Percentiles rank a stretch among this genome's conserved stretches.
Conservation (phyloP, 2,329 filamentous ascomycete species). For the Hypoxylon sp. region DNA sequence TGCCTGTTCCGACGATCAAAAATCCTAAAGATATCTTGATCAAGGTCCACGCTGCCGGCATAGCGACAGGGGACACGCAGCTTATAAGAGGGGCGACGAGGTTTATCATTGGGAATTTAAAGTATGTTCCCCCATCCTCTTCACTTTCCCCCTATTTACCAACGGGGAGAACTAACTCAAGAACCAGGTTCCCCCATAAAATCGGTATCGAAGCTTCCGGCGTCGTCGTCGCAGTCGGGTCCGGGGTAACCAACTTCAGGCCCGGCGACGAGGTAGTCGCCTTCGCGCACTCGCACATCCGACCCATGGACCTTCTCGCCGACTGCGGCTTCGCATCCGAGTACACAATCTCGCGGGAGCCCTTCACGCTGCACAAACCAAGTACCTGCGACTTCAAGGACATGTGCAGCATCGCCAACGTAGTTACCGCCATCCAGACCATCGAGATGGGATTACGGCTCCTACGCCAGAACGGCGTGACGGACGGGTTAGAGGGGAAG, state of each 20-base stretch:
- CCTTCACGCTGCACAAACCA: constrained; percentile 54
- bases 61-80: constrained; percentile 56
- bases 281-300: constrained; percentile 39
- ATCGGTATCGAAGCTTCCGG: constrained; percentile 51
- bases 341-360: constrained; percentile 56
- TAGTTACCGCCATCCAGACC: constrained; percentile 60
- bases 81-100: constrained; percentile 47
- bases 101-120: constrained; percentile 46
- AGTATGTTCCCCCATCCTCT: constrained; percentile 45
- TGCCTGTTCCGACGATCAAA: constrained; percentile 61
- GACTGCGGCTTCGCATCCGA: constrained; percentile 57
- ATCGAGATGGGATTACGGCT: constrained; percentile 57
- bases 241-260: constrained; percentile 49
- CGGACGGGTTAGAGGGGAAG: constrained; percentile 60
- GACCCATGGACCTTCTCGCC: constrained; percentile 53
- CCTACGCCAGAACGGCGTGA: constrained; percentile 49
- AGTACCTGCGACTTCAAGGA: constrained; percentile 52
- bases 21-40: constrained; percentile 60
- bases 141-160: background rate
- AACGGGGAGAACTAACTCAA: background rate
- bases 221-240: constrained; percentile 50
- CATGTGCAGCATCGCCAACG: constrained; percentile 25
- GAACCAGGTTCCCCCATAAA: constrained; percentile 45
- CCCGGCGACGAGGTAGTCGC: constrained; percentile 58
- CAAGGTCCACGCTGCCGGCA: constrained; percentile 55